Evolutionary conservation across 2,329 filamentous ascomycete species (phyloP).

Genomic region (Pseudogymnoascus sp.): DNA sequence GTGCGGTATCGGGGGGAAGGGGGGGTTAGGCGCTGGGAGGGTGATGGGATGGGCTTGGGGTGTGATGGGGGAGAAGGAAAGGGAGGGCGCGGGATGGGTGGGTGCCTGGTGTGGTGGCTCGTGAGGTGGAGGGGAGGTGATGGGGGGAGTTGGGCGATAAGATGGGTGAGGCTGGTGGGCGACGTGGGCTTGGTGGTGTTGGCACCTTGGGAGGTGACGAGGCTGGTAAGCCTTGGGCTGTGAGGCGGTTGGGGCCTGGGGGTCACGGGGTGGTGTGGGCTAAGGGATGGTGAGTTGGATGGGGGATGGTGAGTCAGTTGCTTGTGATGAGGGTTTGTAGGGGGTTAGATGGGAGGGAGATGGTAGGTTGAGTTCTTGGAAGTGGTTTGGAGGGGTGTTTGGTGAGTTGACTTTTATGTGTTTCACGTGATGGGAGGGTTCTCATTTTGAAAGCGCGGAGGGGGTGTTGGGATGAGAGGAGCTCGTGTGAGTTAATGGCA

Average conservation of each 20-base stretch:
- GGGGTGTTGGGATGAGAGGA: not conserved
- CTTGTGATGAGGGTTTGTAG: not conserved
- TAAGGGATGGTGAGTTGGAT: not conserved
- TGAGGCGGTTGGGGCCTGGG: not conserved
- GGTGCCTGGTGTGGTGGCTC: not conserved
- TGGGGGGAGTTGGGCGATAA: not conserved
- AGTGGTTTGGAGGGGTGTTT: too few relatives aligned
- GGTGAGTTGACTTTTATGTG: not conserved
- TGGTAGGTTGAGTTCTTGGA: not conserved
- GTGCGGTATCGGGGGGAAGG: not conserved
- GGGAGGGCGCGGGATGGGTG: not conserved
- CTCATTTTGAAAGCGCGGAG: not conserved
- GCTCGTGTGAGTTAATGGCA: not conserved
- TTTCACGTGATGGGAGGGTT: not conserved
- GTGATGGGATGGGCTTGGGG: too few relatives aligned
- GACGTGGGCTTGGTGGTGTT: not conserved
- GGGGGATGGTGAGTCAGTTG: not conserved
- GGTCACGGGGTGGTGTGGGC: not conserved
- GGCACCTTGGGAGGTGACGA: not conserved
- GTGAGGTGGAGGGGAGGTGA: not conserved
- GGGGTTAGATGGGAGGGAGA: not conserved
- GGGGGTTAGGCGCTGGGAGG: not conserved
- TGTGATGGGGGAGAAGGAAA: not conserved
- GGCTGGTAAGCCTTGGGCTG: not conserved
- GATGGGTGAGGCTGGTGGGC: not conserved